Evolutionary conservation across 345 rosid species (phyloP), one percentile per base, ranked within the genome.

Genomic region (Pseudoturritis turrita): DNA sequence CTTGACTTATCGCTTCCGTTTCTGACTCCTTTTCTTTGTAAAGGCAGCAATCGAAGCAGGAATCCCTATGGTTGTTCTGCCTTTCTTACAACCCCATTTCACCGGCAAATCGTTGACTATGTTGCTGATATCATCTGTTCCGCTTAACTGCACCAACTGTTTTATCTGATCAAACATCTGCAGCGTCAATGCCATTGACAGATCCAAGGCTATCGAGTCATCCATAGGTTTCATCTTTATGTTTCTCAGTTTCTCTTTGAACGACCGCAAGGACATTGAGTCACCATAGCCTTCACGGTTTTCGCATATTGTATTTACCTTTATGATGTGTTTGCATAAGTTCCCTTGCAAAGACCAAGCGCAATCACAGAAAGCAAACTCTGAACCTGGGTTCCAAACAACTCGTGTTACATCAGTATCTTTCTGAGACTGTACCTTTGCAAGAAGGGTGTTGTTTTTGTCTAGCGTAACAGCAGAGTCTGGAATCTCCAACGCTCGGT

Each of bases 331-430:
- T 77, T 95, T 95, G 90, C 99, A 95, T 50, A 95, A 74, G 77
- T 91, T 91, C 52, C 96, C 99, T 72, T 85, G 98, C 82, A 87
- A 70, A 23, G 98, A 91, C 97, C 98, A 94, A 12, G 88, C 57
- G 49, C 93, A 94, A 67, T 91, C 96, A 44, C 97, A 91, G 70
- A 89, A 87, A 5, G 93, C 93, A 78, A 91, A 95, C 56, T 91
- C 96, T 0, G 99, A 89, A 46, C 97, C 90, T n/a, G 96, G 93
- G 67, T 95, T 95, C 97, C 90, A 88, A n/a, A 95, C 96, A 29
- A 78, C 58, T 68, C 78, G 89, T 10, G 75, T 70, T 49, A 78
- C n/a, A 22, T 70, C 61, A 53, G 79, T 46, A 74, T 87, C 92
- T 59, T 79, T 89, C 77, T 81, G 86, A 83, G 96, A 89, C 46